Evolutionary conservation across 352 stramenopile genomes (phyloP).

Genomic region (Phytophthora tubulina): DNA sequence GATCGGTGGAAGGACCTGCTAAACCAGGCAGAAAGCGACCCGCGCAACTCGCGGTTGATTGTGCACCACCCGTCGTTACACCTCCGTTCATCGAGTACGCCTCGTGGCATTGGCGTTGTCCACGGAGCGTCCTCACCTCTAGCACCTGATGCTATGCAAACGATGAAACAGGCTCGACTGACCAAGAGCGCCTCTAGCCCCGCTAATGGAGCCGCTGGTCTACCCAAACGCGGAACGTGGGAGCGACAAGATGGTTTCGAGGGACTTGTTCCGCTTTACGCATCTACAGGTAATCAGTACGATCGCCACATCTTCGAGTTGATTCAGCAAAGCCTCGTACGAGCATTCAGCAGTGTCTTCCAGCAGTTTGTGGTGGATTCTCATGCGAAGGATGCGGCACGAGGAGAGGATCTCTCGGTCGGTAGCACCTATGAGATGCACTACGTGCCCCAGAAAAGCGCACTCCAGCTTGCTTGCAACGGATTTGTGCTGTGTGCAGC

Average conservation of each 20-base stretch:
- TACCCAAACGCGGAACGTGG: conserved; percentile 20
- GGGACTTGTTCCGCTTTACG: conserved; percentile 24
- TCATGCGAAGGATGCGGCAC: conserved; percentile 54
- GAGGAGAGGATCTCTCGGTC: conserved; percentile 33
- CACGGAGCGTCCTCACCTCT: conserved; percentile 20
- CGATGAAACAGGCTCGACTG: conserved; percentile 37
- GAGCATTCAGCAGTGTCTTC: conserved; percentile 78
- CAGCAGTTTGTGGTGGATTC: conserved; percentile 73
- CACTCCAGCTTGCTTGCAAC: conserved; percentile 81
- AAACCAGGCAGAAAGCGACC: conserved; percentile 74
- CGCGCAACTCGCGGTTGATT: conserved; percentile 68
- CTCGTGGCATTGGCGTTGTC: conserved; percentile 21
- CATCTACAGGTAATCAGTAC: conserved; percentile 56
- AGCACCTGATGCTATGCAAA: conserved; percentile 37
- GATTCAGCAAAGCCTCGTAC: conserved; percentile 59
- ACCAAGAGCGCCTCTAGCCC: conserved; percentile 38
- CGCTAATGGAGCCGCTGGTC: conserved; percentile 4
- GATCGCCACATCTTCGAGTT: conserved; percentile 80
- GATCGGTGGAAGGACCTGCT: conserved; percentile 86
- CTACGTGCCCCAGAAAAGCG: conserved; percentile 78
- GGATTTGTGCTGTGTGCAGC: conserved; percentile 75
- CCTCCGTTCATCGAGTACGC: conserved; percentile 36
- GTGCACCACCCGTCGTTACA: conserved; percentile 54
- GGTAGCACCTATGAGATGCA: conserved; percentile 46
- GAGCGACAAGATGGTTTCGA: conserved; percentile 22